Evolutionary conservation across 345 rosid genomes (phyloP), one percentile per base, ranked within the genome.

Genomic region (Lepidium sativum): DNA sequence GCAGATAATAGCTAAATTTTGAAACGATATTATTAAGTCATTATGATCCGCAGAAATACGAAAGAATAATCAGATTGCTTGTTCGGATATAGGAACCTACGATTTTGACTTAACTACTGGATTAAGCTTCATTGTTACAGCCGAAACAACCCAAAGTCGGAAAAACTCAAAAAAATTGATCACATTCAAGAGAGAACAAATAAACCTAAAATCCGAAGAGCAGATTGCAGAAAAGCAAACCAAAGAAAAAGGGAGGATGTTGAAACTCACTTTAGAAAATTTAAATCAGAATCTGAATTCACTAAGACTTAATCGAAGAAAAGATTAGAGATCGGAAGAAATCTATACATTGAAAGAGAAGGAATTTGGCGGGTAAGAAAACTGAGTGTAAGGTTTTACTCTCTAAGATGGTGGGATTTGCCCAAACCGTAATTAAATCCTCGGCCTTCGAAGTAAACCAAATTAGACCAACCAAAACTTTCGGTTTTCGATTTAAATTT

Each of bases 381-480:
- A 29, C 2, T 27, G 70, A 29, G 34, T 15, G 23, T 64, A 58
- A 67, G 71, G 67, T 72, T 72, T 64, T 35, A 70, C 68, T 58
- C 59, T 58, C 45, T 25, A 4, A 56, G 9, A 48, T 55, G 31
- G 71, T 8, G 25, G 2, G 17, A 21, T 23, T 37, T 25, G 57
- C 38, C 68, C 57, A 45, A 20, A 27, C 31, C 31, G 31, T 27
- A 27, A 25, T 27, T 27, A 27, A 27, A 27, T 27, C 29, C 29
- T 25, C 4, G 29, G 29, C 29, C 0, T 4, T 25, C 0, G 6
- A 0, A 25, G 6, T 25, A 25, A 25, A 25, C 29, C 29, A 5
- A 5, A 25, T 5, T 25, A 25, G 29, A 25, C 29, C 29, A 5
- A 25, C 29, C 5, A 25, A 25, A 25, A 0, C 0, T 25, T 23